A percentile compares a stretch with the other conserved stretches of the same genome.
Evolutionary conservation across 1,284 basidiomycete genomes (phyloP).

Genomic region (Rhodotorula sp.): DNA sequence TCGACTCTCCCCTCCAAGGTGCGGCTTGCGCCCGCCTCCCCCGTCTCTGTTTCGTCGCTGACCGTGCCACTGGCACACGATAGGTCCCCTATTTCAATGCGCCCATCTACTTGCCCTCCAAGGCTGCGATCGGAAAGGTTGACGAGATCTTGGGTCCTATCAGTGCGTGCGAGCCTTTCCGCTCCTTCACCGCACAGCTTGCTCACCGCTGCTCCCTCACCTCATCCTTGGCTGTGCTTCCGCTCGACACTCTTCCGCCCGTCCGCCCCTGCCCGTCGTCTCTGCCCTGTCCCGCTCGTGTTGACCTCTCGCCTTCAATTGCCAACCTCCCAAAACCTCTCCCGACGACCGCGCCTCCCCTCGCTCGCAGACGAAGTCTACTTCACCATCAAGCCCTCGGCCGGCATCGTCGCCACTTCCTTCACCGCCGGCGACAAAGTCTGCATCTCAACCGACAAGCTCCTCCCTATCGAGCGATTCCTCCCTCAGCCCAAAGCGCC

Average conservation of each 20-base stretch:
- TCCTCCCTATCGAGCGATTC: slow-evolving; percentile 94
- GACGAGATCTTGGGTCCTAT: slow-evolving; percentile 97
- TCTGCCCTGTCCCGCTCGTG: not conserved
- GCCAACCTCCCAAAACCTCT: not conserved
- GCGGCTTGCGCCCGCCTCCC: not conserved
- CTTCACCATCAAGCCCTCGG: slow-evolving; percentile 96
- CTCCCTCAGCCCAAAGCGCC: slow-evolving; percentile 89
- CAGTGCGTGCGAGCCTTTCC: slow-evolving; percentile 50
- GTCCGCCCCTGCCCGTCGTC: not conserved
- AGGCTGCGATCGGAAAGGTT: slow-evolving; percentile 90
- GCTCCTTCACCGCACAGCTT: not conserved
- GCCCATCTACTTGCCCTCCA: slow-evolving; percentile 97
- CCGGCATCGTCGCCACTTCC: slow-evolving; percentile 90
- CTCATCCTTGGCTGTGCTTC: too few species aligned
- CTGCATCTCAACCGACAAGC: slow-evolving; percentile 92
- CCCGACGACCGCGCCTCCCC: not conserved
- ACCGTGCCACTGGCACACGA: not conserved
- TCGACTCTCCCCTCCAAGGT: slow-evolving; percentile 79
- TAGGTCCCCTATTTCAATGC: slow-evolving; percentile 96
- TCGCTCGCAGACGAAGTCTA: slow-evolving; percentile 73
- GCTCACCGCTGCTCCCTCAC: not conserved
- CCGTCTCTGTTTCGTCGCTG: not conserved
- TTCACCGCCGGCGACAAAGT: slow-evolving; percentile 99
- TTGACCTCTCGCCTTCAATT: not conserved
- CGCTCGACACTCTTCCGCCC: not conserved